These are phyloP conservation scores for Glycine latifolia DNA, from an alignment of 306 rosid species.

Conservation along the genomic window DNA sequence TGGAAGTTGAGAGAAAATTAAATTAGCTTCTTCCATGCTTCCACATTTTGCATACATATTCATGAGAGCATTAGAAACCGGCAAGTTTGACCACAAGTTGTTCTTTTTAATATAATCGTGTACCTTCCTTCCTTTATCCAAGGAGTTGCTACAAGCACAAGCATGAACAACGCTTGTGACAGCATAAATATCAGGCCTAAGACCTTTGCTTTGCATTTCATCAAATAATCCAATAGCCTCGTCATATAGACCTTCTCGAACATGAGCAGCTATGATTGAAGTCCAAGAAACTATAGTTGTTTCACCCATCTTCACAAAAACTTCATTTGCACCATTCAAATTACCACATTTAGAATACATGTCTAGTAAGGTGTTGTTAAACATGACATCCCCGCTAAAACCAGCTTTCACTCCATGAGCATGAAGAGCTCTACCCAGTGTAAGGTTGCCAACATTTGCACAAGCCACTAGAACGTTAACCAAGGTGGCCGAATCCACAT, in stretches of 20 bases:
- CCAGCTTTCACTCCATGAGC: not conserved
- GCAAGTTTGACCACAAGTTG: conserved; percentile 53
- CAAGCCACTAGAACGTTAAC: conserved; percentile 18
- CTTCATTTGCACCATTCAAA: not conserved
- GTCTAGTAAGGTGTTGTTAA: conserved; percentile 19
- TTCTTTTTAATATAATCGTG: conserved; percentile 66
- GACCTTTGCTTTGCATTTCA: conserved; percentile 17
- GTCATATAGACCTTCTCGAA: conserved; percentile 2
- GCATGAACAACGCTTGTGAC: conserved; percentile 9
- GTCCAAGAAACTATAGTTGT: conserved; percentile 8
- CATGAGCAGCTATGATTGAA: conserved; percentile 16
- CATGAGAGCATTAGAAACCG: conserved; percentile 77
- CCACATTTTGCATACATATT: conserved; percentile 91
- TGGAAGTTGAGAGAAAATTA: conserved; percentile 60
- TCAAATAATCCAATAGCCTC: not conserved
- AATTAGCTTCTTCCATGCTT: conserved; percentile 73
- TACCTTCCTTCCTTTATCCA: conserved; percentile 31
- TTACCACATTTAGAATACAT: conserved; percentile 22
- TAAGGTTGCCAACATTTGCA: conserved; percentile 7
- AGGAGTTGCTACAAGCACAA: conserved; percentile 16
- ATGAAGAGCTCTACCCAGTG: conserved; percentile 16
- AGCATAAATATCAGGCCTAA: conserved; percentile 3
- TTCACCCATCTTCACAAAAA: not conserved
- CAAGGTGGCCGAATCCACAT: not conserved
- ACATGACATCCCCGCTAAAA: not conserved